Conservation (phyloP, 768 basidiomycete species). For the Thelephora ganbajun region DNA sequence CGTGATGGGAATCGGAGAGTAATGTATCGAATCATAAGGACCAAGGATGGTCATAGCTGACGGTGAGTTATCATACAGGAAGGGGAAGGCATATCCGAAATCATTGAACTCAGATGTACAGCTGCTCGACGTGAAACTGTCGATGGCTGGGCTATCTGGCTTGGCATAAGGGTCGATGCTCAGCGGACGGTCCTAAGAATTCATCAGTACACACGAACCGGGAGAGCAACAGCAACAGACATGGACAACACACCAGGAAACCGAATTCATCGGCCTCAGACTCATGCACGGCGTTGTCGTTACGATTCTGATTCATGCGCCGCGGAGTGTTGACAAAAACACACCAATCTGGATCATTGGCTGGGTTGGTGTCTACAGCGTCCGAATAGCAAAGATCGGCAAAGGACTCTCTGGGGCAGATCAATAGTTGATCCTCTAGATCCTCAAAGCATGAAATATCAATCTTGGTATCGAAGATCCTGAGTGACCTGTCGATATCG, state of each 20-base stretch:
- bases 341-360: neutral
- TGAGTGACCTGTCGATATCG: neutral
- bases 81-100: neutral
- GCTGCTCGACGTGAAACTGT: neutral
- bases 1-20: neutral
- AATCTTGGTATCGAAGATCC: conserved; percentile 19
- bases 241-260: neutral
- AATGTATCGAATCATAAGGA: neutral
- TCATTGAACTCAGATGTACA: neutral
- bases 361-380: conserved; percentile 14
- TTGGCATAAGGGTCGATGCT: neutral
- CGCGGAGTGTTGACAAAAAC: neutral
- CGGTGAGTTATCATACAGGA: neutral
- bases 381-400: conserved; percentile 28
- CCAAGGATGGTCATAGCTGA: neutral
- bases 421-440: conserved; percentile 28
- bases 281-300: neutral
- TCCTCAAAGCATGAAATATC: conserved; percentile 26
- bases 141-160: neutral
- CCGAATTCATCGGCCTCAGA: neutral
- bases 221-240: no score
- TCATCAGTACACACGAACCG: neutral
- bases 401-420: conserved; percentile 26
- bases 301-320: neutral
- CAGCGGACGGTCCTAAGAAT: neutral